Evolutionary conservation across 2,329 filamentous ascomycete genomes (phyloP).

Genomic region (Stylonectria norvegica): DNA sequence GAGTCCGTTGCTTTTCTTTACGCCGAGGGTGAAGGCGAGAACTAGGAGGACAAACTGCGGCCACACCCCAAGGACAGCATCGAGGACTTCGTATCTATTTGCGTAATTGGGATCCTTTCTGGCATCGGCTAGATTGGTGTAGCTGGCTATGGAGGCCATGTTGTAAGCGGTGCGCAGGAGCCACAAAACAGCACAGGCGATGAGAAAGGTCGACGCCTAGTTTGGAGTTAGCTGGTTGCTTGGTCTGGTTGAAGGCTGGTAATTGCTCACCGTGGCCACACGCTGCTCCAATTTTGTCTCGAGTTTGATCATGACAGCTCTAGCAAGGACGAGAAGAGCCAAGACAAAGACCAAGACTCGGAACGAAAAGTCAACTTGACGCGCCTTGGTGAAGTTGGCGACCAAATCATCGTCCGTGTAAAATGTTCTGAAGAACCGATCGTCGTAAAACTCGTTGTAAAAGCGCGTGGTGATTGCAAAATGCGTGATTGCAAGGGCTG

Average conservation of each 20-base stretch:
- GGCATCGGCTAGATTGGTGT: constrained; percentile 5
- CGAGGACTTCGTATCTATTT: constrained; percentile 17
- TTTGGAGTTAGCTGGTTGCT: not conserved
- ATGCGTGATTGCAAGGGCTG: constrained; percentile 9
- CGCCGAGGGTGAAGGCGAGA: constrained; percentile 27
- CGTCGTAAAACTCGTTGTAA: constrained; percentile 3
- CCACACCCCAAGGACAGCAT: constrained; percentile 23
- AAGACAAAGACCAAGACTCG: constrained; percentile 16
- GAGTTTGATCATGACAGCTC: constrained; percentile 21
- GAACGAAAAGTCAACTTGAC: constrained; percentile 12
- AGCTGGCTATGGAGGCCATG: constrained; percentile 16
- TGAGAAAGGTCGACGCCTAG: constrained; percentile 22
- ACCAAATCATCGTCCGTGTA: not conserved
- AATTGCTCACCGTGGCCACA: constrained; percentile 14
- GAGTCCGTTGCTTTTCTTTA: constrained; percentile 23
- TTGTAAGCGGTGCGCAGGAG: constrained; percentile 23
- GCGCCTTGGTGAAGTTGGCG: not conserved
- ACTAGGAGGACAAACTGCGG: constrained; percentile 24
- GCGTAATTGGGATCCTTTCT: not conserved
- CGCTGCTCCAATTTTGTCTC: constrained; percentile 11
- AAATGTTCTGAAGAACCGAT: not conserved
- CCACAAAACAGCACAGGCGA: constrained; percentile 23
- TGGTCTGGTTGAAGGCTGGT: not conserved
- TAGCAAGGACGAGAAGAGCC: constrained; percentile 9
- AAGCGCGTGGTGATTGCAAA: constrained; percentile 19